Evolutionary conservation across 768 basidiomycete species (phyloP), one percentile per base, ranked within the genome.

Genomic region (Trametes villosa): DNA sequence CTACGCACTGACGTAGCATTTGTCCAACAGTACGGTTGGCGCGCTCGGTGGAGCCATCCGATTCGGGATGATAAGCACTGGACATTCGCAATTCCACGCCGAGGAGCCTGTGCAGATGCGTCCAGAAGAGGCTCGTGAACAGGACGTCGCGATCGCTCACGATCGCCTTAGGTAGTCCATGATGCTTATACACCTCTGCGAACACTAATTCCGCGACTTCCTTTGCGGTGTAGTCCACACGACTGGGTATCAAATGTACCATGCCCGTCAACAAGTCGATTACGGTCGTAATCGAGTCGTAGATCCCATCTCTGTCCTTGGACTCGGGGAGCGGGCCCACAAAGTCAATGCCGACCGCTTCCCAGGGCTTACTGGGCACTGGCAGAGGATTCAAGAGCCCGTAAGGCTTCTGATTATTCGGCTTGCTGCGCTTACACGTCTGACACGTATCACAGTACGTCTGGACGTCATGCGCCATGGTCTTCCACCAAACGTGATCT

Each of bases 41-140:
- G 2, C 65, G 62, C 51, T 68, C 65, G 11, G 59, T 66, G 0
- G 60, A 53, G 9, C 40, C n/a, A n/a, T n/a, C n/a, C n/a, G n/a
- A n/a, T n/a, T n/a, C n/a, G n/a, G 80, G 80, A 56, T 82, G 80
- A 53, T 72, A 81, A 68, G 81, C 64, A 0, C 74, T 76, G 0
- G 76, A 78, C 72, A 82, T 72, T 0, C 65, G 46, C 2, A 78
- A 62, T 15, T 74, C 65, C 0, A 66, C 66, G 0, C 74, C 72
- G 0, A 76, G 52, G 9, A 67, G 65, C 44, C 61, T 45, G 54
- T 77, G 66, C 0, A 81, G 58, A 9, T 69, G 65, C 7, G 50
- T 38, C 81, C 80, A 82, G 58, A 81, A 81, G 0, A 33, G 50
- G 15, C 76, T 41, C 53, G 50, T 1, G 47, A 40, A 83, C 12